Evolutionary conservation across 116 monocot genomes (phyloP).

Genomic region (Dioscorea cayenensis): DNA sequence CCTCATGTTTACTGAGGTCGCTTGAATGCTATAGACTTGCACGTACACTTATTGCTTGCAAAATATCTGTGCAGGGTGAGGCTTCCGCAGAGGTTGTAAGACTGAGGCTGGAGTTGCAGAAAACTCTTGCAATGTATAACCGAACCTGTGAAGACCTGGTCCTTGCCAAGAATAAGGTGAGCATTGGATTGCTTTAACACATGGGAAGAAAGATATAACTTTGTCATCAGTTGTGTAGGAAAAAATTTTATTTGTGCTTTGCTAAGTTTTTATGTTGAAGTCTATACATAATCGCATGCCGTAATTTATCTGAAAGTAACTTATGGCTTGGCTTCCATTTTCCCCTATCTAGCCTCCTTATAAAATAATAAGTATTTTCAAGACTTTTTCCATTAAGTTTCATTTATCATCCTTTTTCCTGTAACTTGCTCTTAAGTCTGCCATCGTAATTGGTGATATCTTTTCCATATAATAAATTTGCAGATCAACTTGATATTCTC

Average conservation of each 20-base stretch:
- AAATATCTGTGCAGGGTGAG: constrained; percentile 34
- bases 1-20: not conserved
- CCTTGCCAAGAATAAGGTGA: constrained; percentile 61
- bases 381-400: too few relatives aligned
- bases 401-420: too few relatives aligned
- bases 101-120: constrained; percentile 43
- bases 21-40: not conserved
- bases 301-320: too few relatives aligned
- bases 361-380: too few relatives aligned
- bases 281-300: too few relatives aligned
- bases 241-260: not conserved
- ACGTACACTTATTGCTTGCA: not conserved
- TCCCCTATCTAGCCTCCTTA: too few relatives aligned
- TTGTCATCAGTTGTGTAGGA: not conserved
- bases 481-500: not conserved
- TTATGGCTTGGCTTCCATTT: too few relatives aligned
- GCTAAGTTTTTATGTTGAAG: too few relatives aligned
- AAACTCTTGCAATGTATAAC: constrained; percentile 44
- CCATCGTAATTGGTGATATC: too few relatives aligned
- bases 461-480: not conserved
- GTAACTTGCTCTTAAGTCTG: too few relatives aligned
- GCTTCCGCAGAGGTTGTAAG: constrained; percentile 32
- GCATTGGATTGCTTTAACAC: not conserved
- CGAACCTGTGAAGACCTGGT: constrained; percentile 56
- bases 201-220: too few relatives aligned